phyloP scores from a whole-genome alignment of 2,329 filamentous ascomycete genomes.

The Fusarium continuum region DNA sequence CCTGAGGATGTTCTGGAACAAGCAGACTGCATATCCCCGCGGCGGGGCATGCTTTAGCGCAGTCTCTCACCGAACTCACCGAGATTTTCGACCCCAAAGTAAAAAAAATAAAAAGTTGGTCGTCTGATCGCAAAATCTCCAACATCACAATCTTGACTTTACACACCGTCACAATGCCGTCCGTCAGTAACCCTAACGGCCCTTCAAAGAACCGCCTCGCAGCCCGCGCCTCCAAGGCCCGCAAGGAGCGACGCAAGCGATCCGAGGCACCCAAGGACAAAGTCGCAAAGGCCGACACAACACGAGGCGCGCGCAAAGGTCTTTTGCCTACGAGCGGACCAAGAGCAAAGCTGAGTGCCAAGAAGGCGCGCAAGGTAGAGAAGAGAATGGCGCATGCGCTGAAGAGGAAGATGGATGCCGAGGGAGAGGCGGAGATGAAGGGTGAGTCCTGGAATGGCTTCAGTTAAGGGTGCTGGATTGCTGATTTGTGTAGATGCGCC shows the following conservation, averaged over 20 bases:
- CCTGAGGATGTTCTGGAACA: slow-evolving; percentile 20
- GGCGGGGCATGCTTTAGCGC: slow-evolving; percentile 26
- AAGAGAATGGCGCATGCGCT: slow-evolving; percentile 62
- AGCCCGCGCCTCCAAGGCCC: slow-evolving; percentile 56
- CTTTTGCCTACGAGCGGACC: slow-evolving; percentile 66
- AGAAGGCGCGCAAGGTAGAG: slow-evolving; percentile 66
- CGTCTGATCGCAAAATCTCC: slow-evolving; percentile 21
- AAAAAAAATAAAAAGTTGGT: slow-evolving; percentile 36
- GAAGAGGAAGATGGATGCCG: slow-evolving; percentile 61
- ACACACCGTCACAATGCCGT: slow-evolving; percentile 55
- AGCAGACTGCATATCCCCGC: slow-evolving; percentile 15
- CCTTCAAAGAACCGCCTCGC: slow-evolving; percentile 63
- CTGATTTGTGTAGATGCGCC: slow-evolving; percentile 36
- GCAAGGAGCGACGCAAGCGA: slow-evolving; percentile 56
- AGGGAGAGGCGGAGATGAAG: slow-evolving; percentile 61
- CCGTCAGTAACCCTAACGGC: slow-evolving; percentile 67
- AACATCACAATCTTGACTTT: slow-evolving; percentile 1
- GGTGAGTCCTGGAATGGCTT: slow-evolving; percentile 49
- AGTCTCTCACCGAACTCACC: slow-evolving; percentile 25
- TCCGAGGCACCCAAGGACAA: slow-evolving; percentile 50
- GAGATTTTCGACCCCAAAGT: slow-evolving; percentile 22
- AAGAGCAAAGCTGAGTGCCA: slow-evolving; percentile 59
- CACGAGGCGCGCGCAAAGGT: slow-evolving; percentile 61
- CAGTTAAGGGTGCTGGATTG: background rate
- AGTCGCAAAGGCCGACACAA: slow-evolving; percentile 54